Conservation (phyloP, 148 eudicot genomes). For the Camellia japonica region DNA sequence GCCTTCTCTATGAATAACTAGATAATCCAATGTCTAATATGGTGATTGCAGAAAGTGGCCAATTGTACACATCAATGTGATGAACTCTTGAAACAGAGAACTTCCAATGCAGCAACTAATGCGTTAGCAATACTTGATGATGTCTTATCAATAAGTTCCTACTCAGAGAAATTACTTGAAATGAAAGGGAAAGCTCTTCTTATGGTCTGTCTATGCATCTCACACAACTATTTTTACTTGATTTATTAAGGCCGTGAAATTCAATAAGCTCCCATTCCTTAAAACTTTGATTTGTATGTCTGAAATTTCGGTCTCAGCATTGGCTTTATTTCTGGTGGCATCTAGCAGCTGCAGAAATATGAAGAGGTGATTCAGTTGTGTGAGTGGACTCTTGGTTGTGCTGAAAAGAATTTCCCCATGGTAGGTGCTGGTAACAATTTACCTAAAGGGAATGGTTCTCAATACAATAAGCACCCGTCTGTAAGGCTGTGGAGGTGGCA, state of each 20-base stretch:
- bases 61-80: constrained; percentile 41
- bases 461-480: constrained; percentile 23
- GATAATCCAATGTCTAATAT: constrained; percentile 5
- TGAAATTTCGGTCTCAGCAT: constrained; percentile 12
- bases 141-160: constrained; percentile 53
- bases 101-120: constrained; percentile 47
- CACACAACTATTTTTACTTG: not conserved
- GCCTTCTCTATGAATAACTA: not conserved
- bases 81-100: constrained; percentile 58
- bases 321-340: constrained; percentile 19
- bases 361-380: constrained; percentile 71
- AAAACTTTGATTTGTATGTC: not conserved
- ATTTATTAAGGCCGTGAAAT: constrained; percentile 23
- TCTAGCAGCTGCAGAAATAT: constrained; percentile 57
- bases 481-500: constrained; percentile 59
- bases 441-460: constrained; percentile 21
- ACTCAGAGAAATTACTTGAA: constrained; percentile 73
- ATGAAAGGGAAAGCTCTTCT: constrained; percentile 83
- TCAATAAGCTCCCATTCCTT: not conserved
- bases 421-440: constrained; percentile 15
- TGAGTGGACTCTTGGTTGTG: constrained; percentile 61
- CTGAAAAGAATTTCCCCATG: constrained; percentile 55
- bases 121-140: constrained; percentile 51
- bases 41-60: constrained; percentile 56
- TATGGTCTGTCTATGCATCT: constrained; percentile 39